Percentiles rank a stretch among this genome's conserved stretches.
Conservation (phyloP, 331 rosid genomes). For the Rosa hybrid region DNA sequence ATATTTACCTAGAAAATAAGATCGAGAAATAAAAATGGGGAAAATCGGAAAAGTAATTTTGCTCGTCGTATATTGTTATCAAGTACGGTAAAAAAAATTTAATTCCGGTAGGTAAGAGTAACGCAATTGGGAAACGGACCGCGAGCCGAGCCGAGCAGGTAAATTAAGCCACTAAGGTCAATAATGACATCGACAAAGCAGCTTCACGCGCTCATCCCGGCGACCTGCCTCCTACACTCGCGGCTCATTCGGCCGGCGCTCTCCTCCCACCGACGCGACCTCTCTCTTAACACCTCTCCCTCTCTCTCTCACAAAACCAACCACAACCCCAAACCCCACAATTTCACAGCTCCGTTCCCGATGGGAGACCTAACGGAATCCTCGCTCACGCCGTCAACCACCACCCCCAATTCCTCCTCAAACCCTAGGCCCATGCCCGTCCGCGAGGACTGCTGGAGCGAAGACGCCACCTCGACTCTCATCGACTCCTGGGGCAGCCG, state of each 20-base stretch:
- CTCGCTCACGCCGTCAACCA: conserved; percentile 15
- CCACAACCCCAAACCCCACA: conserved; percentile 11
- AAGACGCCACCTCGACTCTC: conserved; percentile 88
- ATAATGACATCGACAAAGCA: conserved; percentile 35
- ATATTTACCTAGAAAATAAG: not conserved
- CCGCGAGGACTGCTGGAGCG: conserved; percentile 97
- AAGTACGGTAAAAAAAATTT: not conserved
- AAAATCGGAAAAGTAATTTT: not conserved
- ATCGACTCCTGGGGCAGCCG: conserved; percentile 95
- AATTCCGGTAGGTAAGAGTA: not conserved
- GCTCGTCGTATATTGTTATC: not conserved
- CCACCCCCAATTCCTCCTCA: conserved; percentile 15
- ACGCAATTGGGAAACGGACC: not conserved
- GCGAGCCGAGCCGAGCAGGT: conserved; percentile 62
- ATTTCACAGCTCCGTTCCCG: conserved; percentile 16
- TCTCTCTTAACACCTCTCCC: conserved; percentile 20
- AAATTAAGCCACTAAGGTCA: conserved; percentile 49
- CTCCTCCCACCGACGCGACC: conserved; percentile 45
- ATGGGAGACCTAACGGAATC: conserved; percentile 67
- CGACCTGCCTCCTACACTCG: conserved; percentile 65
- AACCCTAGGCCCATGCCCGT: conserved; percentile 64
- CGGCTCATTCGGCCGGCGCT: conserved; percentile 75
- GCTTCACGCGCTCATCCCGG: conserved; percentile 90
- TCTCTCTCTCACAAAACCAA: not conserved
- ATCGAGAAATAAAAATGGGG: not conserved